Evolutionary conservation across 441 rosid species (phyloP).

Genomic region (Erysimum pusillum): DNA sequence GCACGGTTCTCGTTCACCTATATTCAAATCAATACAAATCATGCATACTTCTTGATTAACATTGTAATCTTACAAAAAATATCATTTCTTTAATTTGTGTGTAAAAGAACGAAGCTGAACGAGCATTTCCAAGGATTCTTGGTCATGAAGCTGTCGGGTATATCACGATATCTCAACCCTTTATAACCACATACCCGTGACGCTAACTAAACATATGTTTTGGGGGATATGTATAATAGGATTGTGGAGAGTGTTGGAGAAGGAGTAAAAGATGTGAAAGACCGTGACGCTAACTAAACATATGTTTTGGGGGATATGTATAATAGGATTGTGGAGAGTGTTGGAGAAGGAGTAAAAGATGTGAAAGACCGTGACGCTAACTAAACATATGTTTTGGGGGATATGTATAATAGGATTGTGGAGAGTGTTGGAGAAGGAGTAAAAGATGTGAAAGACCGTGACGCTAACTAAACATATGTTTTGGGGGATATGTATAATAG

Average conservation of each 20-base stretch:
- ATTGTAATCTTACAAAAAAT: neutral
- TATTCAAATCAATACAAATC: slow-evolving; percentile 6
- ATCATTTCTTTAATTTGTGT: neutral
- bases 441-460: no score
- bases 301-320: no score
- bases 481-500: no score
- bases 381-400: no score
- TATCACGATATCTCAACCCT: neutral
- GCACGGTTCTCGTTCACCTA: slow-evolving; percentile 48
- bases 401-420: no score
- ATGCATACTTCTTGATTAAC: neutral
- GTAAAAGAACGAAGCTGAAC: slow-evolving; percentile 50
- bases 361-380: no score
- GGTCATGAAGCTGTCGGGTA: slow-evolving; percentile 66
- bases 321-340: no score
- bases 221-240: slow-evolving; percentile 34
- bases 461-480: no score
- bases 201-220: neutral
- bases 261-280: slow-evolving; percentile 59
- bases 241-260: slow-evolving; percentile 68
- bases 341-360: no score
- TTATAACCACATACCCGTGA: neutral
- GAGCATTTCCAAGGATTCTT: slow-evolving; percentile 60
- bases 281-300: no score
- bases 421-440: no score